Evolutionary conservation across 2,329 filamentous ascomycete species (phyloP).

Genomic region (Alternaria gaisen): DNA sequence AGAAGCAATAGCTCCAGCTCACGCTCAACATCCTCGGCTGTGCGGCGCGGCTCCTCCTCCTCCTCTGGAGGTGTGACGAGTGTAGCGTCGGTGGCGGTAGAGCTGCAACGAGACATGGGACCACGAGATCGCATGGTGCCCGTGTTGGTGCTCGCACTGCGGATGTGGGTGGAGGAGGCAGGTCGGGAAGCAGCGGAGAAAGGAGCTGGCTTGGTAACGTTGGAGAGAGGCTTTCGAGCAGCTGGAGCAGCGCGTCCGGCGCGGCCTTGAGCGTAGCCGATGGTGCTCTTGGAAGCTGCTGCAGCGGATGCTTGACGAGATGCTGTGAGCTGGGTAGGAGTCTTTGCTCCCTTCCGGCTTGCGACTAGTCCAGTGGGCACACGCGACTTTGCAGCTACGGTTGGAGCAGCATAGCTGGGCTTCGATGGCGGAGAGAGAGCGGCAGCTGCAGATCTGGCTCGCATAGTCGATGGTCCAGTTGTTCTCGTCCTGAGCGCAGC

Average conservation of each 20-base stretch:
- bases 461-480: constrained; percentile 60
- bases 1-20: constrained; percentile 44
- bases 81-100: constrained; percentile 42
- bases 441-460: constrained; percentile 60
- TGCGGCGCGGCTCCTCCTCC: constrained; percentile 35
- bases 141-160: constrained; percentile 20
- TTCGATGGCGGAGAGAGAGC: constrained; percentile 50
- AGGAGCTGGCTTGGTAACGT: constrained; percentile 44
- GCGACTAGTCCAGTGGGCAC: constrained; percentile 43
- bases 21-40: constrained; percentile 46
- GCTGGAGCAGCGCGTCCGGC: constrained; percentile 57
- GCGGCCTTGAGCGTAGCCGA: constrained; percentile 85
- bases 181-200: constrained; percentile 37
- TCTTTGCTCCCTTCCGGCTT: constrained; percentile 52
- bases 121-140: constrained; percentile 25
- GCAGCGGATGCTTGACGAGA: constrained; percentile 69
- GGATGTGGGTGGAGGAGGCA: constrained; percentile 25
- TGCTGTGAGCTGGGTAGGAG: constrained; percentile 56
- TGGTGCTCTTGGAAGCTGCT: constrained; percentile 77
- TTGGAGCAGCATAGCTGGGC: constrained; percentile 52
- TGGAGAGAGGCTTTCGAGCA: constrained; percentile 49
- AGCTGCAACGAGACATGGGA: constrained; percentile 47
- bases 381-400: constrained; percentile 53
- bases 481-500: constrained; percentile 26
- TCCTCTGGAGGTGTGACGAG: constrained; percentile 35